Conservation (phyloP, 805 yeast species). For the Candida golubevii region DNA sequence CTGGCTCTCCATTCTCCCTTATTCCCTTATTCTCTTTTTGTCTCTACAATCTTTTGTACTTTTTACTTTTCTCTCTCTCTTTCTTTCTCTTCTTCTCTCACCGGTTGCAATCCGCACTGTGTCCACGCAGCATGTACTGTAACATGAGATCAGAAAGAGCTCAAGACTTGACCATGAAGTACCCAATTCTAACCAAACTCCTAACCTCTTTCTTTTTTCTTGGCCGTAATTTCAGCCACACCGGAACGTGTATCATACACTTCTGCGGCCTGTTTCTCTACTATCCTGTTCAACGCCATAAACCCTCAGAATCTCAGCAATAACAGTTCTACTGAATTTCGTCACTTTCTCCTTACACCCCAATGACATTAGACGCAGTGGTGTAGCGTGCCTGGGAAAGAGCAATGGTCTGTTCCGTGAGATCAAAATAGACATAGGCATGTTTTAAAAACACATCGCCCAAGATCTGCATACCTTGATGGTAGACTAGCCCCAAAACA, state of each 20-base stretch:
- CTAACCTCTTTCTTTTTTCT: not conserved
- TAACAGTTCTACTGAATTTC: not conserved
- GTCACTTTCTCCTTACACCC: slow-evolving; percentile 2
- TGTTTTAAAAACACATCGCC: slow-evolving; percentile 18
- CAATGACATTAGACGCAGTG: slow-evolving; percentile 8
- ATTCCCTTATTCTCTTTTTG: too few relatives aligned
- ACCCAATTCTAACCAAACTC: not conserved
- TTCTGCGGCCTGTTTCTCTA: not conserved
- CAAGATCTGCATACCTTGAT: slow-evolving; percentile 7
- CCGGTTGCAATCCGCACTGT: too few relatives aligned
- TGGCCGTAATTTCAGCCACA: too few relatives aligned
- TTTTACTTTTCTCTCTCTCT: too few relatives aligned
- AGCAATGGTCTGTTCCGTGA: slow-evolving; percentile 13
- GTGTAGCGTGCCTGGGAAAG: slow-evolving; percentile 13
- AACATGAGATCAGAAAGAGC: too few relatives aligned
- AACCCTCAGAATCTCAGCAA: not conserved
- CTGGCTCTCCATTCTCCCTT: too few relatives aligned
- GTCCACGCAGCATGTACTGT: too few relatives aligned
- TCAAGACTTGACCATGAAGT: not conserved
- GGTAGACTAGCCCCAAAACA: slow-evolving; percentile 11
- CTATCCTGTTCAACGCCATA: not conserved
- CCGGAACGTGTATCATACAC: not conserved
- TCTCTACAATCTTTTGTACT: too few relatives aligned
- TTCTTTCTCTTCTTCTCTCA: too few relatives aligned
- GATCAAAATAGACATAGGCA: slow-evolving; percentile 18